Conservation (phyloP, 306 rosid genomes). For the Nissolia schottii region DNA sequence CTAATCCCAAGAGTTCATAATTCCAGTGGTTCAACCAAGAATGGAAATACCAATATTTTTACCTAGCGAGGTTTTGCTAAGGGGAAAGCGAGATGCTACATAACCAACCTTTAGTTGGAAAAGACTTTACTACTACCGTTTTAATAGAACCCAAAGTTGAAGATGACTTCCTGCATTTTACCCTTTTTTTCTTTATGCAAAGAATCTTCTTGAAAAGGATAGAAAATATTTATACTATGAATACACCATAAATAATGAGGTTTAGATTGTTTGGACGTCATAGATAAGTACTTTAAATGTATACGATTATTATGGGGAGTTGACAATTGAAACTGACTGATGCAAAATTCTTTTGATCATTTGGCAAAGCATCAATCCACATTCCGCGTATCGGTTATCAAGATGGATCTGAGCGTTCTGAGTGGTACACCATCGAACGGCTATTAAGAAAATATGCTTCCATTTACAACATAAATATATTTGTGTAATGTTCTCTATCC, state of each 20-base stretch:
- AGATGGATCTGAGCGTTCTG: slow-evolving; percentile 88
- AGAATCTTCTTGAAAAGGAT: neutral
- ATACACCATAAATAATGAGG: neutral
- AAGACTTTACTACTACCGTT: neutral
- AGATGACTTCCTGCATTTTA: neutral
- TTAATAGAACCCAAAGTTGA: neutral
- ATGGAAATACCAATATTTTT: too few relatives aligned
- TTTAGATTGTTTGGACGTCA: neutral
- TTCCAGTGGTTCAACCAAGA: too few relatives aligned
- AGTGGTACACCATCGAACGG: slow-evolving; percentile 91
- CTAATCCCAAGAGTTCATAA: too few relatives aligned
- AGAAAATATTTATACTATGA: neutral
- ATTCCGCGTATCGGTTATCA: slow-evolving; percentile 96
- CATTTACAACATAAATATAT: slow-evolving; percentile 52
- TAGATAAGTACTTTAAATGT: neutral
- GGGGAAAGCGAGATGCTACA: too few relatives aligned
- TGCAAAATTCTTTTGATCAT: neutral
- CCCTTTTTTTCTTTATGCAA: neutral
- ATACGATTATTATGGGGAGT: neutral
- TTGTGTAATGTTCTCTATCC: slow-evolving; percentile 53
- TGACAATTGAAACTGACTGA: slow-evolving; percentile 1
- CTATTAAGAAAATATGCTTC: slow-evolving; percentile 88
- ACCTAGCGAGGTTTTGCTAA: too few relatives aligned
- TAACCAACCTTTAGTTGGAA: neutral
- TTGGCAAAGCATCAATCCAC: slow-evolving; percentile 71